Evolutionary conservation across 768 basidiomycete genomes (phyloP).

Genomic region (Suillus weaverae): DNA sequence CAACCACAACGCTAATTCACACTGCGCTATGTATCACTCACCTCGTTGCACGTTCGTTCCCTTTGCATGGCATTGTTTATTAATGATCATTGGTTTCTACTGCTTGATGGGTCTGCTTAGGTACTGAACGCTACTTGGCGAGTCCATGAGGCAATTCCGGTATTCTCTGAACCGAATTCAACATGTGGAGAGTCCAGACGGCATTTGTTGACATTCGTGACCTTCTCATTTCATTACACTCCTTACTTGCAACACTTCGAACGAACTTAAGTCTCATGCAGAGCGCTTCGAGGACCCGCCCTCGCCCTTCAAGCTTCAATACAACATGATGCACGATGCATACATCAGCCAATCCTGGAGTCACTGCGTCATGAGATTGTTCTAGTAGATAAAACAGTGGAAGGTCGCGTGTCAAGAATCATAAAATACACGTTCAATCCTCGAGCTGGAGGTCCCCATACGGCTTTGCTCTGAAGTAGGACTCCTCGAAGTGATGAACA

Average conservation of each 20-base stretch:
- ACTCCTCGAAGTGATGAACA: conserved; percentile 92
- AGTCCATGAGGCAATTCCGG: not conserved
- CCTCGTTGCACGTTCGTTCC: conserved; percentile 24
- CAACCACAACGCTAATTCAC: conserved; percentile 17
- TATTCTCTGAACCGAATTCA: not conserved
- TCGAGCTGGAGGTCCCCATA: conserved; percentile 87
- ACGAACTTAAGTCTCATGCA: not conserved
- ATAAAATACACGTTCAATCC: conserved; percentile 38
- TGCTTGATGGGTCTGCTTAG: not conserved
- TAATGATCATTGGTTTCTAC: conserved; percentile 7
- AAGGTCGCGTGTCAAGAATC: conserved; percentile 1
- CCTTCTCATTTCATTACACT: not conserved
- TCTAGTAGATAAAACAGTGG: not conserved
- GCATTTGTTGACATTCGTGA: not conserved
- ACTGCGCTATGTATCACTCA: conserved; percentile 33
- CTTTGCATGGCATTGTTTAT: conserved; percentile 12
- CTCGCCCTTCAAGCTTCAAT: not conserved
- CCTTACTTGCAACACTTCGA: not conserved
- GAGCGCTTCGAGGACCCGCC: not conserved
- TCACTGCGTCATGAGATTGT: not conserved
- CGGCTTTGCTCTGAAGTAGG: conserved; percentile 87
- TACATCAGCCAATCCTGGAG: not conserved
- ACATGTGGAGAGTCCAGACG: not conserved
- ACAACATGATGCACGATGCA: not conserved
- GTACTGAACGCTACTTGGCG: not conserved